These are phyloP conservation scores for Dalbergia oliveri DNA, from an alignment of 306 rosid species.

Conservation along the genomic window DNA sequence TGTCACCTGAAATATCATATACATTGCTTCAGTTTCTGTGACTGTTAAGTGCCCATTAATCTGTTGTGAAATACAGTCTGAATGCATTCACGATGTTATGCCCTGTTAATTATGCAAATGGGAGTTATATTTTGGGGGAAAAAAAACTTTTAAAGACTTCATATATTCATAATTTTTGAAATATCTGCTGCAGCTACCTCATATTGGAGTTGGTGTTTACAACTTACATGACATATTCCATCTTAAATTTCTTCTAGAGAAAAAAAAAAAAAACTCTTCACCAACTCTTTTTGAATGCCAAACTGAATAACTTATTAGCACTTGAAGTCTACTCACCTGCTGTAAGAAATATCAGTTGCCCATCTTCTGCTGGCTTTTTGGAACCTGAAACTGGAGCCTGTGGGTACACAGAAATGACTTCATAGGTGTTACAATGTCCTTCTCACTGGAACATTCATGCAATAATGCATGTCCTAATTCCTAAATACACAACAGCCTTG, in stretches of 20 bases:
- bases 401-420: constrained; percentile 35
- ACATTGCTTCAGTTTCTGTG: constrained; percentile 48
- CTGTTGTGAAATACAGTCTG: constrained; percentile 29
- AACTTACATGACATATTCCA: constrained; percentile 12
- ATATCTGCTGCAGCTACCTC: constrained; percentile 29
- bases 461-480: constrained; percentile 33
- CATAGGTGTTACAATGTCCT: constrained; percentile 35
- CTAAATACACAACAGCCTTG: not conserved
- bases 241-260: constrained; percentile 4
- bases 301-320: constrained; percentile 13
- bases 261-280: not conserved
- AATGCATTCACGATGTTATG: not conserved
- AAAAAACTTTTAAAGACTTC: constrained; percentile 11
- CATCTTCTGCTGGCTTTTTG: constrained; percentile 97
- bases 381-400: constrained; percentile 99
- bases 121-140: not conserved
- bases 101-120: constrained; percentile 32
- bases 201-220: not conserved
- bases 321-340: constrained; percentile 65
- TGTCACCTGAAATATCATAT: constrained; percentile 79
- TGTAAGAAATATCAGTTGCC: constrained; percentile 92
- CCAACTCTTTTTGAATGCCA: constrained; percentile 23
- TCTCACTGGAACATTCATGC: not conserved
- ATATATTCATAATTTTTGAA: constrained; percentile 30
- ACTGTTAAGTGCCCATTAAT: constrained; percentile 37